Evolutionary conservation across 2,329 filamentous ascomycete genomes (phyloP).

Genomic region (Biscogniauxia mediterranea): DNA sequence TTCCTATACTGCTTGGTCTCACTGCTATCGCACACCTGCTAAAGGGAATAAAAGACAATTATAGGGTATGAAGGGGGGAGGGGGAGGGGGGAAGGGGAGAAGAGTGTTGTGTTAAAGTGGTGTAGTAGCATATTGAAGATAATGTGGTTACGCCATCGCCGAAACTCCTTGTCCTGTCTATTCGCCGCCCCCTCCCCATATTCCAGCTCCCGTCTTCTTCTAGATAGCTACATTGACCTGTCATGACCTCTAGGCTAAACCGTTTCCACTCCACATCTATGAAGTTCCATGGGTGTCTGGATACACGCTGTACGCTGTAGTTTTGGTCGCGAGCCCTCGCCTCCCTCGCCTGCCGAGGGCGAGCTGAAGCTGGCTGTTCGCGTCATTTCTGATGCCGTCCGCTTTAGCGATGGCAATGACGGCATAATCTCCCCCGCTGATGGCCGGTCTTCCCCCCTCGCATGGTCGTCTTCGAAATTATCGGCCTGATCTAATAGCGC

Average conservation of each 20-base stretch:
- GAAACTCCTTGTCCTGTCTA: background rate
- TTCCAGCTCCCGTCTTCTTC: background rate
- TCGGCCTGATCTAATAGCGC: conserved; percentile 45
- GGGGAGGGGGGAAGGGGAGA: no score
- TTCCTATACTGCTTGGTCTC: background rate
- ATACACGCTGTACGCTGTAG: conserved; percentile 39
- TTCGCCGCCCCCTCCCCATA: background rate
- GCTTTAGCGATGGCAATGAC: conserved; percentile 44
- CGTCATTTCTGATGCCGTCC: conserved; percentile 52
- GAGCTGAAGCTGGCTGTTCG: conserved; percentile 46
- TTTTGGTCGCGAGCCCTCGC: conserved; percentile 37
- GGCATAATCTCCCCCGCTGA: conserved; percentile 48
- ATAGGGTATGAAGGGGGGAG: background rate
- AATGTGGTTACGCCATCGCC: conserved; percentile 1
- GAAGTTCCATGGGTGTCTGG: conserved; percentile 40
- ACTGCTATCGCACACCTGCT: background rate
- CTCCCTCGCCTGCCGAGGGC: conserved; percentile 28
- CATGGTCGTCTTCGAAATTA: conserved; percentile 35
- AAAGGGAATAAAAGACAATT: background rate
- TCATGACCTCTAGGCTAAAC: conserved; percentile 35
- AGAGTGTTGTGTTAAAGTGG: background rate
- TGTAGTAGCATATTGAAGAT: background rate
- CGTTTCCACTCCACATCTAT: conserved; percentile 37
- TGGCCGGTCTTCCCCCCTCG: conserved; percentile 38
- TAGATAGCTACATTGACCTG: background rate